Evolutionary conservation across 371 early-diverging fungal genomes (phyloP).

Genomic region (Thermomucor indicae-seudaticae): DNA sequence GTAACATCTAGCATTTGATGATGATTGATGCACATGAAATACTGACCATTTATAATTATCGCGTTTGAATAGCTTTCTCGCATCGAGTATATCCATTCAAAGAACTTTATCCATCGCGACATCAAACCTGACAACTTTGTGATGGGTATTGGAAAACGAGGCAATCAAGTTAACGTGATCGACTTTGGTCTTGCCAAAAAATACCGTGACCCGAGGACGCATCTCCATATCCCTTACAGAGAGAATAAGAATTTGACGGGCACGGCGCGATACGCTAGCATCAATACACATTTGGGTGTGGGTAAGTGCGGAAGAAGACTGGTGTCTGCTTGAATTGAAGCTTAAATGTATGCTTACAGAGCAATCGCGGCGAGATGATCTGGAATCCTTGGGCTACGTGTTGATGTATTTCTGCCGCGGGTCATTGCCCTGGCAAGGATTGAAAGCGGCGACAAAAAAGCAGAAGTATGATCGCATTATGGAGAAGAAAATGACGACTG

Average conservation of each 20-base stretch:
- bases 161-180: slow-evolving; percentile 97
- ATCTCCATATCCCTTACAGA: slow-evolving; percentile 95
- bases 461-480: slow-evolving; percentile 99
- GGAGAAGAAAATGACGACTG: slow-evolving; percentile 99
- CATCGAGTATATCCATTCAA: slow-evolving; percentile 97
- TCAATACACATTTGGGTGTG: slow-evolving; percentile 97
- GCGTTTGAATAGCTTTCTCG: slow-evolving; percentile 74
- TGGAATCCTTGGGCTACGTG: slow-evolving; percentile 98
- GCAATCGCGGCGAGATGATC: slow-evolving; percentile 99
- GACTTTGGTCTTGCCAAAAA: slow-evolving; percentile 99
- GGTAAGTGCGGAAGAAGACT: slow-evolving; percentile 47
- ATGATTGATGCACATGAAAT: not conserved
- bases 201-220: slow-evolving; percentile 92
- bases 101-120: slow-evolving; percentile 76
- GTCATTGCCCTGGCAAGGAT: slow-evolving; percentile 99
- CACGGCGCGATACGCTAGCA: slow-evolving; percentile 98
- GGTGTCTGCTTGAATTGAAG: no score
- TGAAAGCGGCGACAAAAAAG: slow-evolving; percentile 98
- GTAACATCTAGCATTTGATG: slow-evolving; percentile 53
- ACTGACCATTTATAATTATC: not conserved
- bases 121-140: slow-evolving; percentile 99
- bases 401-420: slow-evolving; percentile 99
- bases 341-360: slow-evolving; percentile 56
- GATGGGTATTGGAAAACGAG: slow-evolving; percentile 94
- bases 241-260: slow-evolving; percentile 99